Conservation (phyloP, 805 yeast species). For the Ogataea saltuana region DNA sequence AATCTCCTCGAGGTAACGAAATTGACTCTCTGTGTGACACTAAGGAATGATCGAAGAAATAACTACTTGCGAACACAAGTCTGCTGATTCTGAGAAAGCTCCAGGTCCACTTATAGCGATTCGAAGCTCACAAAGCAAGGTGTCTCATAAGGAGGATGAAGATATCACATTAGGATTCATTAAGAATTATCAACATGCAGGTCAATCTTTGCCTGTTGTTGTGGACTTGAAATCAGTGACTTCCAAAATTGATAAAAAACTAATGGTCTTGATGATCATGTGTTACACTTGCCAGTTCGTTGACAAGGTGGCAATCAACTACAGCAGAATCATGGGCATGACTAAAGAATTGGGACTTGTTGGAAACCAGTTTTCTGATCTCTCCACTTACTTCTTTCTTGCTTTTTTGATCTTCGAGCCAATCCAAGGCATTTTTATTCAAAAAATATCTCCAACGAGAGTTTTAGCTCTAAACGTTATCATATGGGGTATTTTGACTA, state of each 20-base stretch:
- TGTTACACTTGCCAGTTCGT: conserved; percentile 57
- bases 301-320: conserved; percentile 55
- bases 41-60: neutral
- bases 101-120: conserved; percentile 6
- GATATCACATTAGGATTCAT: conserved; percentile 18
- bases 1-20: too few species aligned
- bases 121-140: conserved; percentile 13
- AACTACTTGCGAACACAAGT: too few species aligned
- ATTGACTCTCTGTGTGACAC: too few species aligned
- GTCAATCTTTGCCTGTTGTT: neutral
- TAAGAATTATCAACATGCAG: conserved; percentile 10
- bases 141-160: conserved; percentile 15
- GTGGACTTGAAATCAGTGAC: conserved; percentile 14
- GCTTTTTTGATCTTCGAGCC: conserved; percentile 62
- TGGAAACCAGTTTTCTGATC: conserved; percentile 38
- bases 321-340: conserved; percentile 57
- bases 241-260: conserved; percentile 48
- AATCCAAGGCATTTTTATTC: conserved; percentile 49
- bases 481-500: conserved; percentile 59
- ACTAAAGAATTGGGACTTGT: conserved; percentile 47
- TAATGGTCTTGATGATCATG: conserved; percentile 50
- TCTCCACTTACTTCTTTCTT: conserved; percentile 41
- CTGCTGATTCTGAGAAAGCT: neutral
- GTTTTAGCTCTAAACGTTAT: conserved; percentile 49
- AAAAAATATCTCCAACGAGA: conserved; percentile 56